Base-by-base conservation (phyloP, 495 filamentous ascomycete species). In the Elasticomyces elasticus region DNA sequence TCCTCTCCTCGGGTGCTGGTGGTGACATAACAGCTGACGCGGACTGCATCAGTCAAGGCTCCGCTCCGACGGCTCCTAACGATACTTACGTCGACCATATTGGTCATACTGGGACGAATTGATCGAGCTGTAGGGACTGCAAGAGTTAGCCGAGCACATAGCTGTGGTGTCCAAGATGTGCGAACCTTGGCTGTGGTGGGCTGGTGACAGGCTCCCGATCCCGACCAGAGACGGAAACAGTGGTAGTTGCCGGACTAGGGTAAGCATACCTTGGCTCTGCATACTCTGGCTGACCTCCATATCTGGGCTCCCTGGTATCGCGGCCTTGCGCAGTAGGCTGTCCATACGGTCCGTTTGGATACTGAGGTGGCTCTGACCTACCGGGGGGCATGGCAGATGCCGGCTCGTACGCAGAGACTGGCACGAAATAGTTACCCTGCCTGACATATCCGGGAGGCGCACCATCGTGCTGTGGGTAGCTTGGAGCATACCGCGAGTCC, bases 1-100 rank as follows among this genome's bases (percentile, higher is more conserved):
- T 17, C 15, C 49, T 40, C 35, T 40, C 49, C 37, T 12, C 19
- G n/a, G 27, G 38, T 5, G 5, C 40, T 31, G 51, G 9, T 17
- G 42, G 41, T 1, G 24, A 26, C 26, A 56, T 56, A n/a, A 58
- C 44, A 33, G 56, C 56, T 59, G 35, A 55, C 37, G 37, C 35
- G 41, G 46, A 33, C 44, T n/a, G 28, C 33, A 46, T 60, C 58
- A 60, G 53, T 56, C 13, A 5, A 1, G 10, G 42, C 11, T 17
- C 47, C n/a, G 28, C 13, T 12, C 10, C 33, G 2, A 2, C 7
- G 28, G 15, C 2, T 5, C 10, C 26, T 41, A 54, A 30, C 23
- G 25, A 52, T 56, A 60, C 58, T 60, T 56, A 60, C 58, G 58
- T 52, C 58, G 52, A 42, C 53, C 48, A 24, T 56, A 56, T 24